Evolutionary conservation across 495 filamentous ascomycete species (phyloP).

Genomic region (Pseudoneurospora amorphoporcata): DNA sequence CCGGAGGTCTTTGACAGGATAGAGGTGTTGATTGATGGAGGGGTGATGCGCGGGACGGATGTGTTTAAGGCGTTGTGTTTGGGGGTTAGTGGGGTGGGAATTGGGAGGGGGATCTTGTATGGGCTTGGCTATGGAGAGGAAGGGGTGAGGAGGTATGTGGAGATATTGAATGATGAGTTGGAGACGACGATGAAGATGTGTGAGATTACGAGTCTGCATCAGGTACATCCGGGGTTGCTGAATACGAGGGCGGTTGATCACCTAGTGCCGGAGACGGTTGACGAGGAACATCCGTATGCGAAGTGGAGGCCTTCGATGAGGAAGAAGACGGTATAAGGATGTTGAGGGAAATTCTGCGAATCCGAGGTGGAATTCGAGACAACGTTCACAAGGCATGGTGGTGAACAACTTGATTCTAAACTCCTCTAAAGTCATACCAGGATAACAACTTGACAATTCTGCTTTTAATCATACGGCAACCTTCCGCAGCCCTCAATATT

Average conservation of each 20-base stretch:
- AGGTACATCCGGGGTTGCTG: conserved; percentile 58
- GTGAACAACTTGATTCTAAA: neutral
- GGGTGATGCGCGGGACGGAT: conserved; percentile 52
- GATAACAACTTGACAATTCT: no score
- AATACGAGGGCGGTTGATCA: conserved; percentile 65
- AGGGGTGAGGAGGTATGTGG: conserved; percentile 56
- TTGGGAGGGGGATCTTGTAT: conserved; percentile 55
- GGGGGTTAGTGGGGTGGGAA: conserved; percentile 52
- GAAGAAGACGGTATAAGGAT: neutral
- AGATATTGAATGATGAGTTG: conserved; percentile 65
- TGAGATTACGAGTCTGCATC: conserved; percentile 60
- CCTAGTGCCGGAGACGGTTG: conserved; percentile 41
- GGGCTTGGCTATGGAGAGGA: conserved; percentile 61
- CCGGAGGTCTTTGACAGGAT: conserved; percentile 51
- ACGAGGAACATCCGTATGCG: conserved; percentile 54
- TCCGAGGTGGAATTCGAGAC: neutral
- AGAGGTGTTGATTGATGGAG: conserved; percentile 59
- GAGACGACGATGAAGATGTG: conserved; percentile 71
- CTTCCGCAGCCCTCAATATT: no score
- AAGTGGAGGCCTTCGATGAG: conserved; percentile 27
- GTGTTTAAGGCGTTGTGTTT: conserved; percentile 61
- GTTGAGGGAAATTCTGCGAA: conserved; percentile 2
- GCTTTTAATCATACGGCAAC: no score
- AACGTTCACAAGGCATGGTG: neutral
- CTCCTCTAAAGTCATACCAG: no score